phyloP scores from a whole-genome alignment of 2,329 filamentous ascomycete species.

The Fusarium tupiense region DNA sequence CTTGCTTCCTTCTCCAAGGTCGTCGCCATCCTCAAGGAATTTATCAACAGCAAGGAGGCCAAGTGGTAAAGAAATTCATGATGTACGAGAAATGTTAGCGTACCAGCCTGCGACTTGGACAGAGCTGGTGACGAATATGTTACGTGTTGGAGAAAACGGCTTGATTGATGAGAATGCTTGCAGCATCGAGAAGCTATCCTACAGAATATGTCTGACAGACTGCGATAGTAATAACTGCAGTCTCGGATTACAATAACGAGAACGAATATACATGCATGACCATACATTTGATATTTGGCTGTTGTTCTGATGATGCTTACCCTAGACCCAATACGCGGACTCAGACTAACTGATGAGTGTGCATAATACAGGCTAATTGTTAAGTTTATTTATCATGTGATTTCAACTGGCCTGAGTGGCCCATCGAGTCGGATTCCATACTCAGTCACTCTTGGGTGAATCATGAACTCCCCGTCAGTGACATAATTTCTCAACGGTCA shows the following conservation, averaged over 20 bases:
- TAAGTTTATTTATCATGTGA: too few relatives aligned
- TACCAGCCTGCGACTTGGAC: not conserved
- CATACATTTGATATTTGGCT: not conserved
- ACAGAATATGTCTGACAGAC: conserved; percentile 7
- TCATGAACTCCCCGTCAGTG: not conserved
- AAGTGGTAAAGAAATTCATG: conserved; percentile 60
- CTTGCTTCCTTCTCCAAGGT: conserved; percentile 80
- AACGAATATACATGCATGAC: conserved; percentile 25
- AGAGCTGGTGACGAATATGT: conserved; percentile 11
- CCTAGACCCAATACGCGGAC: not conserved
- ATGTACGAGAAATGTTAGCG: conserved; percentile 1
- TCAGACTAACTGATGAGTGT: not conserved
- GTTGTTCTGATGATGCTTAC: not conserved
- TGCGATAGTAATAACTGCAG: conserved; percentile 1
- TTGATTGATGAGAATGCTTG: conserved; percentile 17
- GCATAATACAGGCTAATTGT: not conserved
- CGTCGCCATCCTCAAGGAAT: conserved; percentile 77
- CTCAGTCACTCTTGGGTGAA: not conserved
- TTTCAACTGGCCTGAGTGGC: not conserved
- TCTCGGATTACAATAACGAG: conserved; percentile 26
- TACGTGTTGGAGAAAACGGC: conserved; percentile 12
- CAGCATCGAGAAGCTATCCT: conserved; percentile 7
- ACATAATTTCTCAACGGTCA: not conserved
- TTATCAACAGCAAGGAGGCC: conserved; percentile 64
- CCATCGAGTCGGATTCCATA: not conserved